Conservation (phyloP, 2,329 filamentous ascomycete genomes). For the Clonostachys rhizophaga region DNA sequence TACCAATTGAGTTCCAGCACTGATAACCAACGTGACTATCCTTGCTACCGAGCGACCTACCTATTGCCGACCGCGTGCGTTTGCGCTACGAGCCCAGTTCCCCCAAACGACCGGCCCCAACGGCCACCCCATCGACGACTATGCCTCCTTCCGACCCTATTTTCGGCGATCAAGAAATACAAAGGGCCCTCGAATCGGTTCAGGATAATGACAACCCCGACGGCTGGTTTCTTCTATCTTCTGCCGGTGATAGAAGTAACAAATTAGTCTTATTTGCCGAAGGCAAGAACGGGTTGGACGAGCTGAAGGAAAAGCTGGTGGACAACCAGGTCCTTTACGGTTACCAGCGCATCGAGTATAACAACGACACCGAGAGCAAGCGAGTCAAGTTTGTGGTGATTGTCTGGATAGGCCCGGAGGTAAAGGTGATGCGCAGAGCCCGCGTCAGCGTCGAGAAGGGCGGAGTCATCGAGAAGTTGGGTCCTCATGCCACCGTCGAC, state of each 20-base stretch:
- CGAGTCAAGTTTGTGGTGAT: constrained; percentile 65
- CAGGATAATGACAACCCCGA: constrained; percentile 22
- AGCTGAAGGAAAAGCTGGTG: constrained; percentile 52
- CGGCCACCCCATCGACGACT: constrained; percentile 58
- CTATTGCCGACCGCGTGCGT: too few species aligned
- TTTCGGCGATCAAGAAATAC: constrained; percentile 45
- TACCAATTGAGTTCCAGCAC: too few species aligned
- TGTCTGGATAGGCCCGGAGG: constrained; percentile 62
- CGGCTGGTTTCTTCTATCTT: constrained; percentile 60
- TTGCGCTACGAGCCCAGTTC: too few species aligned
- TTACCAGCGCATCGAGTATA: constrained; percentile 63
- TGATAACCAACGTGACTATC: too few species aligned
- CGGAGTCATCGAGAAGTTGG: constrained; percentile 57
- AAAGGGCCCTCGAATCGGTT: constrained; percentile 21
- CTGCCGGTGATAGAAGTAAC: constrained; percentile 50
- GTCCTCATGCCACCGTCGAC: constrained; percentile 62
- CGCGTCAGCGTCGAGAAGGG: constrained; percentile 64
- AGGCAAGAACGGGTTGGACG: constrained; percentile 54
- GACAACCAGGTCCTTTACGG: constrained; percentile 60
- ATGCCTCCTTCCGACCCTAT: constrained; percentile 53
- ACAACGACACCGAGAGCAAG: constrained; percentile 66
- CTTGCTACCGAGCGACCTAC: too few species aligned
- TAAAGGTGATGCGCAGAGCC: constrained; percentile 66
- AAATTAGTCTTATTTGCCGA: constrained; percentile 50
- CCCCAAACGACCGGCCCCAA: constrained; percentile 49